Evolutionary conservation across 2,329 filamentous ascomycete genomes (phyloP), one percentile per base, ranked within the genome.

Genomic region (Sporothrix schenckii): DNA sequence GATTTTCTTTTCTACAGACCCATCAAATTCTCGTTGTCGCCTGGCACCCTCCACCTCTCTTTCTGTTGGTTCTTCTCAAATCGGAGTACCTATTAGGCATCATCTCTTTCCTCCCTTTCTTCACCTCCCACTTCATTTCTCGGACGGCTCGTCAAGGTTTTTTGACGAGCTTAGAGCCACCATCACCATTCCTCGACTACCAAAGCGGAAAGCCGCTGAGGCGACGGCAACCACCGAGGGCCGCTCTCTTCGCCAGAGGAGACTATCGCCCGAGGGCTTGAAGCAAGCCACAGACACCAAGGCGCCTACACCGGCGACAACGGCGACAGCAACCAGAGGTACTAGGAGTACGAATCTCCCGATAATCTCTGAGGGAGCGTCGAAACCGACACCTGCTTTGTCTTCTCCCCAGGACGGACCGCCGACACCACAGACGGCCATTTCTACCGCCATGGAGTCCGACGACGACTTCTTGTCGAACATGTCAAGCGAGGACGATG

Each of bases 401-500:
- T 24, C 63, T 14, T 34, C 50, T 41, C 44, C 47, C 1, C 71
- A 69, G 24, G 70, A 70, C 50, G 73, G 71, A 16, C 73, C 73
- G 0, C 72, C 71, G 0, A 72, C 72, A 10, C 73, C 73, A 4
- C 72, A 74, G 71, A 89, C 87, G 65, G 82, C 79, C n/a, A 77
- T 78, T 27, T 84, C 81, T 67, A 83, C 83, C 79, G 87, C 84
- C 74, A 97, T 97, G 94, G 93, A 97, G 82, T 97, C 94, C 10
- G 94, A 98, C 76, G 93, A 97, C 77, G 94, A 97, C 72, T 94
- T 94, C 80, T 91, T 95, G 87, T 96, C 92, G 76, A 89, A 89
- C 77, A 85, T 90, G 76, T 94, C 92, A 54, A 97, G 91, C 77
- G 90, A 90, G 54, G 89, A 90, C 69, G 90, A 92, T 74, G 87